These are phyloP conservation scores for Silybum marianum DNA, from an alignment of 129 eudicot species.

Conservation along the genomic window DNA sequence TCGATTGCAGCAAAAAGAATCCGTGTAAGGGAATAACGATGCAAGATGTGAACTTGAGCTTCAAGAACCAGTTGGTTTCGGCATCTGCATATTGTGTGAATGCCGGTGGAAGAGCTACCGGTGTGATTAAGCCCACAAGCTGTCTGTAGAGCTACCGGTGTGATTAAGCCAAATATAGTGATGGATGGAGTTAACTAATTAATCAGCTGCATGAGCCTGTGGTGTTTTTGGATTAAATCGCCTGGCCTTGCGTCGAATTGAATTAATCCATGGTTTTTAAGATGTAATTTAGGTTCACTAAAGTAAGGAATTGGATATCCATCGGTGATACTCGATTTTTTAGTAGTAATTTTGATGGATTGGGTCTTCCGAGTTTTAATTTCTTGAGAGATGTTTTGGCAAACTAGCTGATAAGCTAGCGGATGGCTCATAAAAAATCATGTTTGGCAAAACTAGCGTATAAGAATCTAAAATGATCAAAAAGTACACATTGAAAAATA, in stretches of 20 bases:
- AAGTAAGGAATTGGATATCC: too few relatives aligned
- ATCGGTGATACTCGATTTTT: too few relatives aligned
- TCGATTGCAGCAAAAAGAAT: slow-evolving; percentile 53
- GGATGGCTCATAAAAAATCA: too few relatives aligned
- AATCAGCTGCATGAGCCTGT: slow-evolving; percentile 31
- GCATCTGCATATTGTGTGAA: slow-evolving; percentile 49
- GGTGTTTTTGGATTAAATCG: slow-evolving; percentile 33
- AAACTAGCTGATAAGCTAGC: too few relatives aligned
- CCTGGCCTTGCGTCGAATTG: slow-evolving; percentile 33
- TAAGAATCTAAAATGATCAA: too few relatives aligned
- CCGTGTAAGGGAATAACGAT: slow-evolving; percentile 54
- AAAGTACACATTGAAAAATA: too few relatives aligned
- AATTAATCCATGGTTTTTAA: background rate
- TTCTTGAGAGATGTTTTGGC: too few relatives aligned
- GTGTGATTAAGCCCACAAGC: slow-evolving; percentile 51
- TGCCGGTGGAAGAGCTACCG: slow-evolving; percentile 52
- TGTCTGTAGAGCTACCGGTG: slow-evolving; percentile 44
- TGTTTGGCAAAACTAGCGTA: too few relatives aligned
- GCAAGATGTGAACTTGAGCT: slow-evolving; percentile 47
- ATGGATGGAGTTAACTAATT: background rate
- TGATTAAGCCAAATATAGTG: too few relatives aligned
- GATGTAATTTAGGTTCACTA: too few relatives aligned
- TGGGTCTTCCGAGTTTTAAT: too few relatives aligned
- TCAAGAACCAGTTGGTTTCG: slow-evolving; percentile 17
- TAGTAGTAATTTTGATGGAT: too few relatives aligned